Base-by-base conservation (phyloP, 139 green algal species). In the Dunaliella primolecta region DNA sequence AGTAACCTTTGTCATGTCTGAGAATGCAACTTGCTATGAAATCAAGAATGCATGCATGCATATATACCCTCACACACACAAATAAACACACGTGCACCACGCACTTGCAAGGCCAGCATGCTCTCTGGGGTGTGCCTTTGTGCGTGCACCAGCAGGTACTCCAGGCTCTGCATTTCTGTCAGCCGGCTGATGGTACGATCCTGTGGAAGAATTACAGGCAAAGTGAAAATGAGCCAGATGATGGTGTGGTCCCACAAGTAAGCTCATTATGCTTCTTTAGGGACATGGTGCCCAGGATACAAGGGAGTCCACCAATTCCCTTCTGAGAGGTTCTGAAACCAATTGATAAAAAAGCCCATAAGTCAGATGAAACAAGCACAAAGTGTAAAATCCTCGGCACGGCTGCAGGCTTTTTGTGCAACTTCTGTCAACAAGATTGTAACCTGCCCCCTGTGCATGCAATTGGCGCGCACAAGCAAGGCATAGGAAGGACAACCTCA, bases 121-220 rank as follows among this genome's bases (percentile, higher is more conserved):
- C 96, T 90, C 33, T 94, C 78, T 0, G 95, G 95, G n/a, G 91
- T 92, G 75, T 96, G 91, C 81, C 86, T 55, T 84, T 93, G 84
- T 1, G 95, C 93, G 84, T 98, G 94, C n/a, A 87, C 89, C 11
- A 91, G 70, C 75, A 96, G 84, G 83, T 98, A 98, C 88, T 97
- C 93, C 11, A 92, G 75, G 78, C 83, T 91, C 89, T 97, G 92
- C 96, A 99, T 99, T 90, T 99, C 96, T 3, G 89, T 96, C 80
- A 99, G 89, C 15, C 96, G 91, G 85, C 88, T 96, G 70, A 99
- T 92, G 71, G 93, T 95, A 85, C 96, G 94, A 57, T 98, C 95
- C 86, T 91, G 87, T 7, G 85, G 77, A 35, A 3, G 23, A 23
- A n/a, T 11, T 25, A 37, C 30, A 38, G 75, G 71, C 71, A 78